phyloP scores from a whole-genome alignment of 2,329 filamentous ascomycete genomes.

The Calonectria leucothoes region DNA sequence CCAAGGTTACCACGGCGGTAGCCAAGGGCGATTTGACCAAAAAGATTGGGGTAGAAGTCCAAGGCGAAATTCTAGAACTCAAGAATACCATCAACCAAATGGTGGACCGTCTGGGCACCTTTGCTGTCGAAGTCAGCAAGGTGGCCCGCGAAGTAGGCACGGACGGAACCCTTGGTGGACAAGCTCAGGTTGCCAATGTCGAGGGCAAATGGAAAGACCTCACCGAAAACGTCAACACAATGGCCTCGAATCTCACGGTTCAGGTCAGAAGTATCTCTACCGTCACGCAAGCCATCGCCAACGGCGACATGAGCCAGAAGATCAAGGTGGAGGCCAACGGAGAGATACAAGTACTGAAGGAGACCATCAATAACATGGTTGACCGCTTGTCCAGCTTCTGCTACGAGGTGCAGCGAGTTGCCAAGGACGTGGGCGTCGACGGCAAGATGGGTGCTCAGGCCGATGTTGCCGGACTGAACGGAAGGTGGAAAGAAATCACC shows the following conservation, averaged over 20 bases:
- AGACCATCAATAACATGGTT: conserved; percentile 99
- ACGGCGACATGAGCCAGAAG: conserved; percentile 95
- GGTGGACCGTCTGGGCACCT: conserved; percentile 96
- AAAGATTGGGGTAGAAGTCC: conserved; percentile 94
- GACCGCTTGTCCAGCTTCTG: conserved; percentile 95
- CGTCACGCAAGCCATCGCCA: conserved; percentile 93
- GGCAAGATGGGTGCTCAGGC: conserved; percentile 99
- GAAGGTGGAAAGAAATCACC: conserved; percentile 98
- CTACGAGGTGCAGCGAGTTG: conserved; percentile 93
- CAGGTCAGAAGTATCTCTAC: conserved; percentile 93
- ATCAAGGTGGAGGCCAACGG: conserved; percentile 96
- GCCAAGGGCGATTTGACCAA: conserved; percentile 93
- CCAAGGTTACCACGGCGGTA: conserved; percentile 94
- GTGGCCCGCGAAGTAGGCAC: conserved; percentile 96
- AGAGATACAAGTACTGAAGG: conserved; percentile 92
- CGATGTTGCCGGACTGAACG: conserved; percentile 91
- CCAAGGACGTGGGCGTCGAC: conserved; percentile 96
- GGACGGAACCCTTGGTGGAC: conserved; percentile 92
- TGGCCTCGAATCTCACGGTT: conserved; percentile 75
- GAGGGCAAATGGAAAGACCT: conserved; percentile 99
- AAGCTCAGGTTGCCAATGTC: conserved; percentile 93
- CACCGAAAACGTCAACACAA: conserved; percentile 88
- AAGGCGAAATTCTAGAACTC: conserved; percentile 93
- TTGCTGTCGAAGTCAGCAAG: conserved; percentile 96
- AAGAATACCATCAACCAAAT: conserved; percentile 99